Conservation (phyloP, 352 stramenopile genomes). For the Pseudoperonospora humuli region DNA sequence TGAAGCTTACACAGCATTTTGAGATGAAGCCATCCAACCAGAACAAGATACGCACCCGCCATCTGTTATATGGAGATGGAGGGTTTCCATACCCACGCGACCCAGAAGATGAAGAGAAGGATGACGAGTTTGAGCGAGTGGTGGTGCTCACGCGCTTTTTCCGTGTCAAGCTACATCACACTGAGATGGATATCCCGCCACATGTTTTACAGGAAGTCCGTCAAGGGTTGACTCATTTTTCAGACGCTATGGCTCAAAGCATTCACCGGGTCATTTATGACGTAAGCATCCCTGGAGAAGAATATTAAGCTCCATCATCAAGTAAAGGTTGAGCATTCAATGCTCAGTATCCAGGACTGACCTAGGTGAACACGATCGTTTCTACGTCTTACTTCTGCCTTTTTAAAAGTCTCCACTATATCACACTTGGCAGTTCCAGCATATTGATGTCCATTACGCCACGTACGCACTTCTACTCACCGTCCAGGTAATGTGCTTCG, state of each 20-base stretch:
- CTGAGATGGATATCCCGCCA: slow-evolving; percentile 24
- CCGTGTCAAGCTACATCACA: slow-evolving; percentile 28
- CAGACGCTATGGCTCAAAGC: slow-evolving; percentile 31
- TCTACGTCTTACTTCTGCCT: too few species aligned
- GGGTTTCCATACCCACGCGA: slow-evolving; percentile 11
- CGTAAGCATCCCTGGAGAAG: too few species aligned
- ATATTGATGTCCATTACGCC: too few species aligned
- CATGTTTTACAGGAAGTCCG: slow-evolving; percentile 29
- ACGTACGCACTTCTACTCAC: too few species aligned
- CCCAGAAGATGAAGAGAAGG: slow-evolving; percentile 10
- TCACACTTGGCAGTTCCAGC: too few species aligned
- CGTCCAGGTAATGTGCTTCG: too few species aligned
- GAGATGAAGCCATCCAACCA: slow-evolving; percentile 18
- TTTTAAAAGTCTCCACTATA: too few species aligned
- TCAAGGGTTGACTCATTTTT: slow-evolving; percentile 26
- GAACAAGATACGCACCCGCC: slow-evolving; percentile 11
- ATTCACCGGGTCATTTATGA: slow-evolving; percentile 35
- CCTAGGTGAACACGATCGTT: too few species aligned
- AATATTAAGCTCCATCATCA: too few species aligned
- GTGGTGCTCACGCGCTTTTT: slow-evolving; percentile 31
- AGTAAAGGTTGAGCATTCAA: too few species aligned
- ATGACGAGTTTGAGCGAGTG: slow-evolving; percentile 25
- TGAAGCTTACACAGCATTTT: slow-evolving; percentile 36
- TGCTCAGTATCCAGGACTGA: too few species aligned
- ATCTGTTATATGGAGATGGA: slow-evolving; percentile 11